Base-by-base conservation (phyloP, 768 basidiomycete genomes). In the Leucocoprinus sp. region DNA sequence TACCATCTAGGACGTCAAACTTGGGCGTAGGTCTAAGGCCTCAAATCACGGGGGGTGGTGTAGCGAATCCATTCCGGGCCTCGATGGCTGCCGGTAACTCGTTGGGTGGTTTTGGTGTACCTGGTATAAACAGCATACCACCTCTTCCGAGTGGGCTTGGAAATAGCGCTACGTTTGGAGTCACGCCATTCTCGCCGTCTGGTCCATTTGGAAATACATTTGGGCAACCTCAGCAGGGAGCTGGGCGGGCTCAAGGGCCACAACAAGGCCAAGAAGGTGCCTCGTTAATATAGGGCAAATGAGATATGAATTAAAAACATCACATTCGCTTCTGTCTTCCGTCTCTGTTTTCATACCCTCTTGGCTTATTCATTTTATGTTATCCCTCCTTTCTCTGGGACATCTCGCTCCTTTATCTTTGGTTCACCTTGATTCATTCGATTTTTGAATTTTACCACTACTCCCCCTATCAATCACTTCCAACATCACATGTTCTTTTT, bases 61-160 rank as follows among this genome's bases (percentile, higher is more conserved):
- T 64, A 28, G 75, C 75, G 3, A 82, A 82, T 49, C 80, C 80
- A n/a, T 82, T 82, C 61, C 71, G 80, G 42, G 73, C 75, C 8
- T 80, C 80, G 2, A 79, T 79, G 76, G 65, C 65, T 44, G 54
- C 54, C 33, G 60, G 57, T 28, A 54, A 22, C 51, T 53, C 15
- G 54, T 15, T 41, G 19, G 31, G 49, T 27, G 31, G 37, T 4
- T 41, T 42, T 17, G 41, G 47, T 12, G 15, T 8, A n/a, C 8
- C 39, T 4, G 46, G 29, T n/a, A 34, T 11, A 19, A 39, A 39
- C 7, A 48, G 34, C 14, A 26, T 48, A n/a, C 46, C 46, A 11
- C 46, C 46, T 6, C 14, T 48, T 22, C 46, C 46, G 1, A 42
- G 39, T 21, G 46, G 46, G 5, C 42, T 48, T 29, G 46, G 46